phyloP scores from a whole-genome alignment of 1,284 basidiomycete species.

The Ganoderma lucidum region DNA sequence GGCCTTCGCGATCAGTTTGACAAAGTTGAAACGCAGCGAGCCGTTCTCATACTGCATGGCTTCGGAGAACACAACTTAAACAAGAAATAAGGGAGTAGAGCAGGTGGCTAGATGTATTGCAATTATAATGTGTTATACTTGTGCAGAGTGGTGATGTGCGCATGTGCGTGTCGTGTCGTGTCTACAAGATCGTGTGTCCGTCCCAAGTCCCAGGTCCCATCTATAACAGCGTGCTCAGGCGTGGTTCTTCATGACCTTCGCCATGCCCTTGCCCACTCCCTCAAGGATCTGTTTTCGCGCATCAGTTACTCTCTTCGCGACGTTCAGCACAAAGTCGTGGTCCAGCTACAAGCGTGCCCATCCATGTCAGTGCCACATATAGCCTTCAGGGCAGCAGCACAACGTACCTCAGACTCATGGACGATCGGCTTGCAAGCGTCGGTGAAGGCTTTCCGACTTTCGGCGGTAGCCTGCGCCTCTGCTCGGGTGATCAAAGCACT shows the following conservation, averaged over 20 bases:
- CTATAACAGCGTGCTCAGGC: constrained; percentile 31
- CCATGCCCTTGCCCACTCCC: constrained; percentile 73
- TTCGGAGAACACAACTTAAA: neutral
- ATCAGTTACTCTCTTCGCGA: constrained; percentile 72
- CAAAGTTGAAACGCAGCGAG: too few relatives aligned
- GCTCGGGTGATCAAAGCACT: constrained; percentile 55
- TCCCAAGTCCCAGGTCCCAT: constrained; percentile 16
- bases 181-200: constrained; percentile 25
- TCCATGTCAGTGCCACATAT: neutral
- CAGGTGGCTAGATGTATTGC: constrained; percentile 20
- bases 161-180: constrained; percentile 24
- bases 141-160: constrained; percentile 31
- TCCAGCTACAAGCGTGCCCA: constrained; percentile 54
- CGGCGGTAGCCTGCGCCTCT: constrained; percentile 58
- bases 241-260: constrained; percentile 59
- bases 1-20: too few relatives aligned
- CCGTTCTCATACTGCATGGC: neutral
- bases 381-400: constrained; percentile 10
- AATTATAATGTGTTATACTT: constrained; percentile 23
- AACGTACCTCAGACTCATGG: constrained; percentile 51
- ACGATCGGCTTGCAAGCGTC: constrained; percentile 56
- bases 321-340: constrained; percentile 65
- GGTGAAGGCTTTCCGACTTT: constrained; percentile 59
- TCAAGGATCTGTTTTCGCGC: constrained; percentile 75
- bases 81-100: neutral